phyloP scores from a whole-genome alignment of 495 filamentous ascomycete genomes.

The Neurospora pannonica region DNA sequence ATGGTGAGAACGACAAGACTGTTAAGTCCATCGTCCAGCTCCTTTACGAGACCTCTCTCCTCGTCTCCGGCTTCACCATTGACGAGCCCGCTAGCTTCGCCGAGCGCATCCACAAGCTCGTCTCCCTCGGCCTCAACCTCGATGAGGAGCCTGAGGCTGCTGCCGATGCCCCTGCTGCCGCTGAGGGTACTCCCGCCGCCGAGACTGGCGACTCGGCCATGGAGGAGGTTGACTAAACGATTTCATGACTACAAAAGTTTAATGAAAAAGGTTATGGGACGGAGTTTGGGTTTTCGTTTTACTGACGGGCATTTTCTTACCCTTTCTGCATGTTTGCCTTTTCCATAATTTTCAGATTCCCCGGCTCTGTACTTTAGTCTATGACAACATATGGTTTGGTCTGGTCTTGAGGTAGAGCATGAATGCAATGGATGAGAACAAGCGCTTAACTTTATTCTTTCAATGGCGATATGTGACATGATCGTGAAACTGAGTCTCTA shows the following conservation, averaged over 20 bases:
- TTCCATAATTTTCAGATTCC: conserved; percentile 13
- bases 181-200: conserved; percentile 33
- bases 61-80: conserved; percentile 98
- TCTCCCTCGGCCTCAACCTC: conserved; percentile 90
- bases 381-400: conserved; percentile 9
- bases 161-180: conserved; percentile 51
- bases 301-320: conserved; percentile 19
- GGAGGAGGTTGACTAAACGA: conserved; percentile 59
- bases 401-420: conserved; percentile 21
- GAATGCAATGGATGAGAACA: conserved; percentile 14
- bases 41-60: conserved; percentile 93
- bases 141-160: conserved; percentile 76
- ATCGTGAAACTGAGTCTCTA: background rate
- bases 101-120: conserved; percentile 98
- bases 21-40: conserved; percentile 98
- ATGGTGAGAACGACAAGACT: conserved; percentile 94
- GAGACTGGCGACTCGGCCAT: conserved; percentile 51
- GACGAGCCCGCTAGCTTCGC: conserved; percentile 96
- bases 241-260: conserved; percentile 21
- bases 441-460: background rate
- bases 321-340: conserved; percentile 26
- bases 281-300: conserved; percentile 38
- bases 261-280: conserved; percentile 29
- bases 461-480: background rate
- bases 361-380: conserved; percentile 22